Percentiles rank a stretch among this genome's conserved stretches.
These are phyloP conservation scores for Zygoascus sp. DNA, from an alignment of 1,139 yeast genomes.

Conservation along the genomic window DNA sequence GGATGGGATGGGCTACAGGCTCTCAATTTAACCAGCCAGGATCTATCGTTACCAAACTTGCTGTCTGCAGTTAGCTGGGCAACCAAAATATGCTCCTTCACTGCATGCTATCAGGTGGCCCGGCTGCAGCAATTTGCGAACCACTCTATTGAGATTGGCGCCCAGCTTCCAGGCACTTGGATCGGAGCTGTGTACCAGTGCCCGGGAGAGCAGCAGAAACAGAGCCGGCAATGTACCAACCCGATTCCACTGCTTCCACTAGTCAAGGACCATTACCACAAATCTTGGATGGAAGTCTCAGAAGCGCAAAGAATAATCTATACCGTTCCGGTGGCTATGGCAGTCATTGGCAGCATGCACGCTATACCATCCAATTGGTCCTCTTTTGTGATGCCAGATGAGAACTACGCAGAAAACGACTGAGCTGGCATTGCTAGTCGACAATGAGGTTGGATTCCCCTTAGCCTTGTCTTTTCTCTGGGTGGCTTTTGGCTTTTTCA, in stretches of 20 bases:
- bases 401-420: conserved; percentile 1
- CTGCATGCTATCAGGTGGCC: conserved; percentile 52
- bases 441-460: background rate
- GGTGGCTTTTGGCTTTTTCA: no score
- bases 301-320: conserved; percentile 15
- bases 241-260: conserved; percentile 25
- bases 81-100: conserved; percentile 22
- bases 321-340: conserved; percentile 16
- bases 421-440: background rate
- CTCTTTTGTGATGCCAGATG: conserved; percentile 8
- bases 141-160: conserved; percentile 44
- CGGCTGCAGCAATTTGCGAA: conserved; percentile 51
- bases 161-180: conserved; percentile 49
- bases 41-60: conserved; percentile 11
- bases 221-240: conserved; percentile 22
- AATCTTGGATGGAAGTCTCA: conserved; percentile 21
- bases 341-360: conserved; percentile 12
- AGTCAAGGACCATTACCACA: conserved; percentile 21
- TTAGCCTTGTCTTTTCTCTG: no score
- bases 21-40: background rate
- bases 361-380: conserved; percentile 13
- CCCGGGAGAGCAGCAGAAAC: conserved; percentile 31
- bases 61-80: conserved; percentile 22
- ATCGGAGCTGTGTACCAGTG: conserved; percentile 63
- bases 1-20: background rate